Evolutionary conservation across 225 moss, liverwort and hornwort genomes (phyloP), one percentile per base, ranked within the genome.

Genomic region (Thuidium tamariscinum): DNA sequence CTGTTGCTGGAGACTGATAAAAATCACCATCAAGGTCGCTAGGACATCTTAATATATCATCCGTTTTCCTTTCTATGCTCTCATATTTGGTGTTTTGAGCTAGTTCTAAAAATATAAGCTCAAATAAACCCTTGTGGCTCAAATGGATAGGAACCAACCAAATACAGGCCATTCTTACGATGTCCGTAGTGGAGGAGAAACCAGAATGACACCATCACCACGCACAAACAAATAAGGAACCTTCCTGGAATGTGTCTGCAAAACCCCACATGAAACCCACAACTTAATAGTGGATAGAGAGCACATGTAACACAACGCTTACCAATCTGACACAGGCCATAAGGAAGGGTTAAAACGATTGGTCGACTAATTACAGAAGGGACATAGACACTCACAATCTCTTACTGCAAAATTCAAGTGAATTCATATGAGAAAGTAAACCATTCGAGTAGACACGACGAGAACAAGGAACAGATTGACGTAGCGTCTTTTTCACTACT

Each of bases 191-290:
- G 99, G 99, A 83, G 99, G 99, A 74, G 99, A 99, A 78, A 99
- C 99, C 85, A 99, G 80, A 84, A 99, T 99, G 37, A 99, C 99
- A 75, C 99, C 99, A 85, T 99, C 99, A 61, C 99, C 99, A n/a
- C 99, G 97, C 65, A 99, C 99, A 86, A 99, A 99, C 83, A 99
- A 92, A 80, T 99, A 99, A 42, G 99, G 95, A 83, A 99, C 95
- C 89, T 96, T 96, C 72, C 99, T 92, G 34, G 94, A 87, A 83
- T 87, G 87, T 49, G 95, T 97, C 99, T 99, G 95, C 92, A 94
- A 83, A 82, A 80, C 79, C 66, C 74, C 85, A 80, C 46, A 63
- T 37, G 41, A 16, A 85, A 75, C 32, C 61, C 46, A 83, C 61
- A 29, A 74, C 44, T 61, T 49, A 32, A 83, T 34, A 87, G n/a